These are phyloP conservation scores for Botrytis medusae DNA, from an alignment of 2,329 filamentous ascomycete genomes.

Conservation along the genomic window DNA sequence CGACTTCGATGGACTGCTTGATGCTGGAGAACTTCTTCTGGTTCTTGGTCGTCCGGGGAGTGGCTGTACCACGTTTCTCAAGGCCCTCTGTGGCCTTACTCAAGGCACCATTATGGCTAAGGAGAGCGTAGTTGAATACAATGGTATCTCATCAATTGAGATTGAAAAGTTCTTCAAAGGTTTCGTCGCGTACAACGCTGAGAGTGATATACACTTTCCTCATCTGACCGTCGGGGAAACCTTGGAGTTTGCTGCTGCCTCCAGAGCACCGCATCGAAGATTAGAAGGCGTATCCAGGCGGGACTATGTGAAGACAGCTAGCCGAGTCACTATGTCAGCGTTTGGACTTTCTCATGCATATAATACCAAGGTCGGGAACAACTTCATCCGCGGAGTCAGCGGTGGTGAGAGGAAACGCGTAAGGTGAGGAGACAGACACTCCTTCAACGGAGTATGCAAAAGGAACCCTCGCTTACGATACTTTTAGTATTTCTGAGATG, in stretches of 20 bases:
- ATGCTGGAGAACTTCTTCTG: slow-evolving; percentile 62
- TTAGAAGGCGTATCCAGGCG: not conserved
- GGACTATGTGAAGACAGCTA: slow-evolving; percentile 24
- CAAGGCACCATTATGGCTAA: slow-evolving; percentile 54
- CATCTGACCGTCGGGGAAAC: slow-evolving; percentile 71
- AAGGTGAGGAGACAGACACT: too few species aligned
- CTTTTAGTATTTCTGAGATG: too few species aligned
- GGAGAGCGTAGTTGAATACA: slow-evolving; percentile 56
- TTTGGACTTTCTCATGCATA: slow-evolving; percentile 71
- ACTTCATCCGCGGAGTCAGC: slow-evolving; percentile 64
- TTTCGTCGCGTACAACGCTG: slow-evolving; percentile 57
- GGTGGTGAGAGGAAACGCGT: too few species aligned
- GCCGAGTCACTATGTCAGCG: slow-evolving; percentile 63
- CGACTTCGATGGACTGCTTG: slow-evolving; percentile 60
- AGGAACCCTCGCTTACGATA: too few species aligned
- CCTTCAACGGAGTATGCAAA: too few species aligned
- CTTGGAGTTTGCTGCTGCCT: slow-evolving; percentile 66
- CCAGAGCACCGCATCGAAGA: slow-evolving; percentile 39
- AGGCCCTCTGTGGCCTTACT: slow-evolving; percentile 53
- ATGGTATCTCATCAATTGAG: slow-evolving; percentile 43
- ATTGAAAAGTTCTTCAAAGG: slow-evolving; percentile 54
- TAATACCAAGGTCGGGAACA: slow-evolving; percentile 71
- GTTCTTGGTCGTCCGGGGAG: slow-evolving; percentile 62
- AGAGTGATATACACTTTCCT: slow-evolving; percentile 70
- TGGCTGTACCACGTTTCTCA: slow-evolving; percentile 62